Conservation (phyloP, 257 asterid genomes). For the Anisodus acutangulus region DNA sequence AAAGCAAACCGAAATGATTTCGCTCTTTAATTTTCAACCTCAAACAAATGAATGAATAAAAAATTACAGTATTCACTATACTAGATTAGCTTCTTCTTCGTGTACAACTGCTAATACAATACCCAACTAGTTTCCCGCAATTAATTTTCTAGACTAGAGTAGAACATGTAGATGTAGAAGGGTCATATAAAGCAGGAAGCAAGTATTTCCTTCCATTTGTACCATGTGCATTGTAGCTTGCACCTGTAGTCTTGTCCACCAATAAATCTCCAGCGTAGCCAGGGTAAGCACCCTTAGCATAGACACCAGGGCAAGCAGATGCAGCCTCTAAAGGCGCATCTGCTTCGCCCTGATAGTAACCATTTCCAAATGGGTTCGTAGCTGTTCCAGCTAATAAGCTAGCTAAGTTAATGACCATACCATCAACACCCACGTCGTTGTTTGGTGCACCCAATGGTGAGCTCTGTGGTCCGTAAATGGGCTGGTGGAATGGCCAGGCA, state of each 20-base stretch:
- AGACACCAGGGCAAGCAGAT: conserved; percentile 78
- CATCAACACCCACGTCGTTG: conserved; percentile 72
- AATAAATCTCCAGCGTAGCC: conserved; percentile 73
- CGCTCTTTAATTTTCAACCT: not conserved
- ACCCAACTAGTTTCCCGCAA: not conserved
- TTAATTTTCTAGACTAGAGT: conserved; percentile 53
- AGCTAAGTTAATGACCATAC: conserved; percentile 54
- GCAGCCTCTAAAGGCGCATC: conserved; percentile 75
- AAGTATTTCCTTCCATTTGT: conserved; percentile 60
- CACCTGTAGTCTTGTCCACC: conserved; percentile 66
- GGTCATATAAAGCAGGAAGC: conserved; percentile 74
- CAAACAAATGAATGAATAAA: conserved; percentile 31
- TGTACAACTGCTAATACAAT: not conserved
- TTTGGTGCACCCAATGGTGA: conserved; percentile 72
- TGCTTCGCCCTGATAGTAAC: conserved; percentile 67
- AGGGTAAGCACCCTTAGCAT: conserved; percentile 79
- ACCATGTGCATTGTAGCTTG: conserved; percentile 80
- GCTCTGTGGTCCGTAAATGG: conserved; percentile 77
- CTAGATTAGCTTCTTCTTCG: not conserved
- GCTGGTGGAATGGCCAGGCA: conserved; percentile 85
- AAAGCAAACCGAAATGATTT: not conserved
- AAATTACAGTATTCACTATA: conserved; percentile 24
- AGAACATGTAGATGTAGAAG: conserved; percentile 61
- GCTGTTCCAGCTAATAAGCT: conserved; percentile 74
- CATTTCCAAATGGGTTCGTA: conserved; percentile 73